Base-by-base conservation (phyloP, 345 rosid species). In the Ricinus communis region DNA sequence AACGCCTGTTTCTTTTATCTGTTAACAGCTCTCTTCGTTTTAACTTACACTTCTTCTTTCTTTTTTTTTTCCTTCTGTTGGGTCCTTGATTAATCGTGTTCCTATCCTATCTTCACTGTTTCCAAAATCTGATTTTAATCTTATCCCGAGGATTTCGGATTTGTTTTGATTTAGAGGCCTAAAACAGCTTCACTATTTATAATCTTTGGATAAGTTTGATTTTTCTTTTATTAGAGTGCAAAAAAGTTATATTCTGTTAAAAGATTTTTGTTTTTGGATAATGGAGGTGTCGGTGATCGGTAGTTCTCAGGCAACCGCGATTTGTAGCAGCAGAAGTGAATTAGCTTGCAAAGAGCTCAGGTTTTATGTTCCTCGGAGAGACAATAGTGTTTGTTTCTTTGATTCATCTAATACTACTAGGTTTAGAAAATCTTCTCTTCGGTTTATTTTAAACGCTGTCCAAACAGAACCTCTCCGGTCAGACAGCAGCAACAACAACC, bases 201-300 rank as follows among this genome's bases (percentile, higher is more conserved):
- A n/a, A n/a, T n/a, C n/a, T 43, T 43, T 43, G 24, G 31, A 62
- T 62, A 38, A 19, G 11, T 31, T 15, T 36, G 6, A 0, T 45
- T 28, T 30, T 58, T 41, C n/a, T n/a, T n/a, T n/a, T n/a, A n/a
- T n/a, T n/a, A n/a, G n/a, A n/a, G n/a, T n/a, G n/a, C n/a, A n/a
- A n/a, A n/a, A n/a, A n/a, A n/a, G n/a, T n/a, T n/a, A n/a, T n/a
- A n/a, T n/a, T n/a, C n/a, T n/a, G n/a, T n/a, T n/a, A n/a, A n/a
- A n/a, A n/a, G n/a, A n/a, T n/a, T n/a, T n/a, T n/a, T n/a, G n/a
- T n/a, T n/a, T n/a, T n/a, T n/a, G 22, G 1, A 47, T 56, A 56
- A 91, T 89, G 95, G 93, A 91, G 83, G 81, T 87, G 11, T 86
- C 95, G 14, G 84, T 85, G 63, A 84, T 86, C 13, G 82, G 84